Conservation (phyloP, 176 grass and related monocot species). For the Carex kokanica region DNA sequence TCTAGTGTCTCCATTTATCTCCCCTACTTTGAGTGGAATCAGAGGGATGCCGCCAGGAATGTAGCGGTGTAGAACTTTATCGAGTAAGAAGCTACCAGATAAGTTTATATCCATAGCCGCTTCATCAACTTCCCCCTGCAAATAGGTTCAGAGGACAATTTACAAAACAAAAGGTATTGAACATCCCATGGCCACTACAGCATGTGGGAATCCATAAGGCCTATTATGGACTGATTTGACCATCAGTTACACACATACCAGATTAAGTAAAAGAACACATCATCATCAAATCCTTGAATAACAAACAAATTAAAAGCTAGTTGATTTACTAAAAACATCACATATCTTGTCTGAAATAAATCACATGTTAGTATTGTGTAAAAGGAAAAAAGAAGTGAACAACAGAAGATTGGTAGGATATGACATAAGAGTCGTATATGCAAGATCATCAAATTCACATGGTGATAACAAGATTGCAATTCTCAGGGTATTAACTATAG, state of each 20-base stretch:
- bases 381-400: background rate
- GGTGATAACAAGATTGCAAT: background rate
- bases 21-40: conserved; percentile 83
- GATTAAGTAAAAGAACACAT: background rate
- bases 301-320: background rate
- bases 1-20: conserved; percentile 97
- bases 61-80: conserved; percentile 80
- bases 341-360: conserved; percentile 2
- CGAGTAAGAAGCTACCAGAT: conserved; percentile 91
- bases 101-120: conserved; percentile 94
- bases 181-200: background rate
- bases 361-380: background rate
- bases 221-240: background rate
- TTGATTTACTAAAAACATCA: background rate
- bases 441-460: conserved; percentile 3
- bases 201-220: background rate
- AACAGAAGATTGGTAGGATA: background rate
- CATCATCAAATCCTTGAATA: background rate
- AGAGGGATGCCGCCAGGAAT: conserved; percentile 68
- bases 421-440: background rate
- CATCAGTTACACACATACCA: background rate
- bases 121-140: conserved; percentile 82
- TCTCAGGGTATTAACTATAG: background rate
- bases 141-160: background rate
- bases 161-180: background rate